Evolutionary conservation across 768 basidiomycete genomes (phyloP), one percentile per base, ranked within the genome.

Genomic region (Phanerochaete sordida): DNA sequence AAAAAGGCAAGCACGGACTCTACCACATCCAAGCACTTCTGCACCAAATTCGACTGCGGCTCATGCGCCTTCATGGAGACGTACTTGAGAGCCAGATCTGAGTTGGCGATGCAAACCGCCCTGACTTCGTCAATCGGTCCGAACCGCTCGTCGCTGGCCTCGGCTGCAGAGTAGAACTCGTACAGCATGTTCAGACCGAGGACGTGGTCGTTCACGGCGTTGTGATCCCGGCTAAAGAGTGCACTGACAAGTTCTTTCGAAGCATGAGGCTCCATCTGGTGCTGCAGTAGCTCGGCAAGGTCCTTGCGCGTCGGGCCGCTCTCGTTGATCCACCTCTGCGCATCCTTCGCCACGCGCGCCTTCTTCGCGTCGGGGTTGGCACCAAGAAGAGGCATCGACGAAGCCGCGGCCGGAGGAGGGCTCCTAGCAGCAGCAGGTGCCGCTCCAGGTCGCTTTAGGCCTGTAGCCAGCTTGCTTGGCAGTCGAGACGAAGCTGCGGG

Each of bases 211-310:
- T 93, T 95, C 64, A 98, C 88, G 6, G 95, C 93, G 64, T 90
- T 92, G 72, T 98, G 97, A 66, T 97, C 97, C 61, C 90, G 91
- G 68, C 96, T 98, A 77, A 98, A 99, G 28, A 99, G 78, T 28
- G 84, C 84, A 4, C 83, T 73, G 13, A 90, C 72, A 2, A 98
- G 74, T 1, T 95, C 90, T 62, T 88, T 86, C 2, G 90, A 89
- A 6, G 84, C 80, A 67, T 90, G 83, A 9, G 86, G 81, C 65
- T 95, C 94, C 94, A 98, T 98, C 73, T 99, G 97, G 63, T 81
- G 84, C 66, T 93, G 90, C 50, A 98, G 77, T 13, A 87, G 75
- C 44, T 98, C 96, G 37, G 88, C 84, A 15, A 98, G 80, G 67
- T 98, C 96, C 69, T 92, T 90, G 57, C 93, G 80, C 24, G 88